Base-by-base conservation (phyloP, 2,329 filamentous ascomycete species). In the Helotiales sp. region DNA sequence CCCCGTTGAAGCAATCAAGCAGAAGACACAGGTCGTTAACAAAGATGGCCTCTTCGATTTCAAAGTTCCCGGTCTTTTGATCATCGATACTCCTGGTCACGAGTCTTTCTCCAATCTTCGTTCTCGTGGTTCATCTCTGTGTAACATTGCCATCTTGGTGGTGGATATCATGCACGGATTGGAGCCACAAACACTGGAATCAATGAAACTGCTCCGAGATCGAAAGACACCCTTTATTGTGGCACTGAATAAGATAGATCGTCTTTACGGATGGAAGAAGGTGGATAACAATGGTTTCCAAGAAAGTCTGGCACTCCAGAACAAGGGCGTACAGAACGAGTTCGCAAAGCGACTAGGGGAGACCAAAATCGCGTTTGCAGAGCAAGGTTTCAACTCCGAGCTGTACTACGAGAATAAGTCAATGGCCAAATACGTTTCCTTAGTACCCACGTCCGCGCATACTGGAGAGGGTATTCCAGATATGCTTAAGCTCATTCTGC, bases 121-220 rank as follows among this genome's bases (percentile, higher is more conserved):
- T 71, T 97, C 93, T 66, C 87, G 96, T 78, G 95, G 95, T 77
- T 98, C 95, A 38, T 98, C 93, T 13, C 90, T 99, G 58, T 99
- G 96, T 77, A 99, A 99, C 80, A 99, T 99, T 77, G 95, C 95
- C 69, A 99, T 99, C 73, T 80, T 99, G 66, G 96, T 99, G 40
- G 93, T 99, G 67, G 95, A 99, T 80, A 99, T 99, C 71, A 98
- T 99, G 95, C 95, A 99, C 84, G 96, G 96, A 72, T 84, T 99
- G 47, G 95, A 99, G 76, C 93, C 89, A 17, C 95, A 99, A 76
- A 99, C 95, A 15, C 82, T 98, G 30, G 96, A 99, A 77, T 99
- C 95, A 1, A 98, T 99, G 91, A 89, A 87, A 67, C 79, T 99
- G 63, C 85, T 99, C 52, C 86, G 93, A 71, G 93, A 97, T 69